These are phyloP conservation scores for Scedosporium aurantiacum DNA, from an alignment of 2,329 filamentous ascomycete genomes.

Conservation along the genomic window DNA sequence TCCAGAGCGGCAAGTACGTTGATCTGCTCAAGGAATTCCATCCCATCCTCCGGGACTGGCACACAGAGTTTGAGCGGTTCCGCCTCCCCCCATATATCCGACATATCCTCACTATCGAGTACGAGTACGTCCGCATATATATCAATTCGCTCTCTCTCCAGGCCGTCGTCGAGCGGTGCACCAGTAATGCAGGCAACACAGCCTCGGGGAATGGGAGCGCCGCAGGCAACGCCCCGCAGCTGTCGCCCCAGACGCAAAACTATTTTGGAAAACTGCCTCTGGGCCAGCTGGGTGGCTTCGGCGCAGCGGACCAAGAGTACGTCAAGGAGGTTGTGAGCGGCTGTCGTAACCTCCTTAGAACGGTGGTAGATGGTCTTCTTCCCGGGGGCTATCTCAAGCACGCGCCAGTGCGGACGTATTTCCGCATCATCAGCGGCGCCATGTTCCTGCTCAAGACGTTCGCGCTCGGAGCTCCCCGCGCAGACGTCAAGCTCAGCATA, in stretches of 20 bases:
- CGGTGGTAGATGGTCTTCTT: slow-evolving; percentile 65
- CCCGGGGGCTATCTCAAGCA: slow-evolving; percentile 70
- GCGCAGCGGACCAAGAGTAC: slow-evolving; percentile 58
- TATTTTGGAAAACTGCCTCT: slow-evolving; percentile 55
- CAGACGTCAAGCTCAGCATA: slow-evolving; percentile 66
- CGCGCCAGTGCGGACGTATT: slow-evolving; percentile 73
- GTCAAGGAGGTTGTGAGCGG: slow-evolving; percentile 69
- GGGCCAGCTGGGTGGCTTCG: slow-evolving; percentile 52
- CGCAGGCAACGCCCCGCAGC: slow-evolving; percentile 23
- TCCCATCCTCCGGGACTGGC: slow-evolving; percentile 69
- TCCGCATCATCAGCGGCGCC: slow-evolving; percentile 74
- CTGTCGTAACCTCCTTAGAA: slow-evolving; percentile 63
- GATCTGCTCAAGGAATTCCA: slow-evolving; percentile 71
- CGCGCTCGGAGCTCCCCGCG: slow-evolving; percentile 66
- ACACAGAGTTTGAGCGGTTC: slow-evolving; percentile 69
- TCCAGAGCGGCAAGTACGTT: slow-evolving; percentile 76
- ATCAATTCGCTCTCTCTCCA: slow-evolving; percentile 90
- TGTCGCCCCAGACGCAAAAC: slow-evolving; percentile 54
- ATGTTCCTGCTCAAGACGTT: slow-evolving; percentile 83
- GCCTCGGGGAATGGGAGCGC: slow-evolving; percentile 15
- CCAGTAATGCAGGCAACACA: slow-evolving; percentile 54
- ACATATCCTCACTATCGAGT: slow-evolving; percentile 84
- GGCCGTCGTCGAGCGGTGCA: slow-evolving; percentile 87
- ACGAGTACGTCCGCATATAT: slow-evolving; percentile 89
- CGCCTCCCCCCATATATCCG: slow-evolving; percentile 53